These are phyloP conservation scores for Skeletonema grethae DNA, from an alignment of 108 stramenopile genomes.

Conservation along the genomic window DNA sequence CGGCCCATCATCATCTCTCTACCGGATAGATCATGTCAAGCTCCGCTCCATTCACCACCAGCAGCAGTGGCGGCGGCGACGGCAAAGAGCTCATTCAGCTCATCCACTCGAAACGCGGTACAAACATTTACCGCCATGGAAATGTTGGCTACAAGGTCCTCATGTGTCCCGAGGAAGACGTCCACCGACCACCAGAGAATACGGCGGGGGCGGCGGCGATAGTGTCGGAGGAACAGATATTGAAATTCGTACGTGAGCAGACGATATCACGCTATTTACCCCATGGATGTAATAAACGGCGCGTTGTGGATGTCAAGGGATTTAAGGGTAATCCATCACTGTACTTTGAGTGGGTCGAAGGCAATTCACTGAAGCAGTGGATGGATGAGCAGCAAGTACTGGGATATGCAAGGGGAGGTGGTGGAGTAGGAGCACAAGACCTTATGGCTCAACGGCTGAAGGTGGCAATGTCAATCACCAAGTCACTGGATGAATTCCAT, in stretches of 20 bases:
- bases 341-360: conserved; percentile 17
- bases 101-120: background rate
- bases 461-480: conserved; percentile 13
- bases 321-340: background rate
- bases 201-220: background rate
- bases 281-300: background rate
- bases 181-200: background rate
- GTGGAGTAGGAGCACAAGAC: background rate
- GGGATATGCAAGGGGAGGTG: background rate
- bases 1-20: too few species aligned
- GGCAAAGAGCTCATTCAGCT: background rate
- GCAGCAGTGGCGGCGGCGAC: background rate
- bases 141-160: background rate
- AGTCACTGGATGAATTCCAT: conserved; percentile 13
- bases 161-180: background rate
- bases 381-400: background rate
- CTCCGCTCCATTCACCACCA: too few species aligned
- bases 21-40: too few species aligned
- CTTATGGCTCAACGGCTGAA: background rate
- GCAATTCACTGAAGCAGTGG: conserved; percentile 4
- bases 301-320: background rate
- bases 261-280: background rate
- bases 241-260: background rate
- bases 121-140: background rate
- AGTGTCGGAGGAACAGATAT: background rate